A percentile compares a stretch with the other conserved stretches of the same genome.
These are phyloP conservation scores for Telfairia occidentalis DNA, from an alignment of 331 rosid species.

Conservation along the genomic window DNA sequence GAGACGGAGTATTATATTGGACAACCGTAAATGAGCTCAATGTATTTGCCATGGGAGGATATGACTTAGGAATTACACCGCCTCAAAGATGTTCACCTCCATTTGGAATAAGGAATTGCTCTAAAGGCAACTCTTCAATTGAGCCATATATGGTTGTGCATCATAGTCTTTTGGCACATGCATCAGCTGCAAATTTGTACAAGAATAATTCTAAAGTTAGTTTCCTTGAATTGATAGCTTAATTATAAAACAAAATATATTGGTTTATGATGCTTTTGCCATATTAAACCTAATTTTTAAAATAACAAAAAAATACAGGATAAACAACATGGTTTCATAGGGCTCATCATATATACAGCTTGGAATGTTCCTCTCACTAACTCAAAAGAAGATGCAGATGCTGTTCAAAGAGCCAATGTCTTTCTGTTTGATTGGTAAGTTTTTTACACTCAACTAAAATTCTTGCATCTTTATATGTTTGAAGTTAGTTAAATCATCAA, in stretches of 20 bases:
- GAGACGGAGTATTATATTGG: slow-evolving; percentile 40
- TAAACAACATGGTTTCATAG: neutral
- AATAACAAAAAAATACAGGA: too few species aligned
- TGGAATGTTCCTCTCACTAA: slow-evolving; percentile 31
- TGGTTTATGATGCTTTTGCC: too few species aligned
- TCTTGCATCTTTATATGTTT: too few species aligned
- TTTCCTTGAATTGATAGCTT: neutral
- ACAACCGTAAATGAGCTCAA: slow-evolving; percentile 38
- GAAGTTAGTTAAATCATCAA: too few species aligned
- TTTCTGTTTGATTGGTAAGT: slow-evolving; percentile 45
- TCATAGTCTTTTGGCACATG: slow-evolving; percentile 34
- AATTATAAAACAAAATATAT: neutral
- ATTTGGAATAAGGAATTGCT: slow-evolving; percentile 12
- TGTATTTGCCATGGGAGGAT: slow-evolving; percentile 9
- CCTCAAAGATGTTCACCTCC: slow-evolving; percentile 41
- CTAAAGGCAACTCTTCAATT: slow-evolving; percentile 31
- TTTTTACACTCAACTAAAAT: neutral
- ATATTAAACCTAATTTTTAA: too few species aligned
- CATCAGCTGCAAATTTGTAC: slow-evolving; percentile 33
- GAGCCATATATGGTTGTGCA: slow-evolving; percentile 39
- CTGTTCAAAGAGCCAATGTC: slow-evolving; percentile 34
- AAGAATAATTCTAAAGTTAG: slow-evolving; percentile 24
- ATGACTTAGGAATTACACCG: slow-evolving; percentile 22
- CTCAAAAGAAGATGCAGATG: slow-evolving; percentile 30
- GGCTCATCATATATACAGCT: neutral